phyloP scores from a whole-genome alignment of 1,139 yeast species.

The Hemisphaericaspora xylanilytica region DNA sequence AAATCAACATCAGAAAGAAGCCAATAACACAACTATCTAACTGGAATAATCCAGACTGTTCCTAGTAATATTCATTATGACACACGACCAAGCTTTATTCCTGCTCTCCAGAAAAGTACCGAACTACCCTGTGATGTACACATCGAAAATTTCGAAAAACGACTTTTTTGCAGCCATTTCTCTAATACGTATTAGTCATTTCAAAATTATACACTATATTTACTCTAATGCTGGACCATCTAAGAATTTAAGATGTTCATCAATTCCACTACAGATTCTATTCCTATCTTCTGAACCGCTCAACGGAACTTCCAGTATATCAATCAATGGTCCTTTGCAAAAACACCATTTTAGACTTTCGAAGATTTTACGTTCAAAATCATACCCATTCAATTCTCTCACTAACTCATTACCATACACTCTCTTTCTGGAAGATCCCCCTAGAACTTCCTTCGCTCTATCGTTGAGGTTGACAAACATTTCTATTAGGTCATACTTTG shows the following conservation, averaged over 20 bases:
- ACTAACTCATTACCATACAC: constrained; percentile 28
- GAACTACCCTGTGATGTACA: too few relatives aligned
- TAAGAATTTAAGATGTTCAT: constrained; percentile 26
- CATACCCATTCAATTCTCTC: constrained; percentile 27
- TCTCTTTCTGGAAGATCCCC: constrained; percentile 23
- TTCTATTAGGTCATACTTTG: constrained; percentile 26
- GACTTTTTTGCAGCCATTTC: too few relatives aligned
- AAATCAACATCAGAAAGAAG: too few relatives aligned
- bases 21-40: too few relatives aligned
- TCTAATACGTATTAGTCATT: too few relatives aligned
- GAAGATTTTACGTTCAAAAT: constrained; percentile 29
- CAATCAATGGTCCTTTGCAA: constrained; percentile 24
- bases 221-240: constrained; percentile 1
- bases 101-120: too few relatives aligned
- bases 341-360: constrained; percentile 28
- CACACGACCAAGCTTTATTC: too few relatives aligned
- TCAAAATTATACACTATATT: too few relatives aligned
- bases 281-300: constrained; percentile 21
- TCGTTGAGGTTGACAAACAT: constrained; percentile 21
- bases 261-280: constrained; percentile 25
- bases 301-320: constrained; percentile 23
- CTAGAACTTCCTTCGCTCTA: constrained; percentile 29
- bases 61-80: too few relatives aligned
- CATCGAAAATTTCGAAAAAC: too few relatives aligned
- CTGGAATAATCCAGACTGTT: too few relatives aligned